Evolutionary conservation across 768 basidiomycete genomes (phyloP), one percentile per base, ranked within the genome.

Genomic region (Suillus subaureus): DNA sequence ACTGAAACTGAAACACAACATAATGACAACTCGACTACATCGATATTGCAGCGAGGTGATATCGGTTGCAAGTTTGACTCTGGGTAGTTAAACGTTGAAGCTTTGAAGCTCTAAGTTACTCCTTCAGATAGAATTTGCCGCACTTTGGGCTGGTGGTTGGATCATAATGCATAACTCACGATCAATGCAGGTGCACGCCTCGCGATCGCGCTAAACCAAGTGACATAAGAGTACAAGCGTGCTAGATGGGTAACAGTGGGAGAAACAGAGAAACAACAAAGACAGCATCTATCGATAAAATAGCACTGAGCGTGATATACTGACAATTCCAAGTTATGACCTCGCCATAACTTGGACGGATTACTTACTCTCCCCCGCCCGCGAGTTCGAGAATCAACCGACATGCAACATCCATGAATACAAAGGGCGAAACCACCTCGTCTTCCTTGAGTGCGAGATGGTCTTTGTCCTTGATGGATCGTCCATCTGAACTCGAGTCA

Each of bases 351-450:
- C 33, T 33, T 33, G 54, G 21, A 55, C 31, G 2, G 9, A 16
- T 28, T 60, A 28, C 64, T 58, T 73, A 83, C 43, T 83, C 81
- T 61, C 81, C 82, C 62, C 84, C 86, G 64, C 92, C 92, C 31
- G 96, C 97, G 69, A 99, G 83, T 81, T 98, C 96, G 57, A 97
- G 84, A 71, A 99, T 99, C 72, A 99, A 83, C 70, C 90, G 82
- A 76, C 95, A 97, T 6, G 97, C 94, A 37, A 96, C 89, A 77
- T 99, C 97, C 87, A 99, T 91, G 78, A 99, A 99, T 67, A 97
- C 87, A 78, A 94, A 99, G 13, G 97, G 97, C 61, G 88, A 89
- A 31, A 91, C 84, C 23, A 92, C 83, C 63, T 89, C 89, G 71
- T 91, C 89, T 62, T 90, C 71, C 58, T 70, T 74, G 39, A 77